A percentile compares a stretch with the other conserved stretches of the same genome.
phyloP scores from a whole-genome alignment of 2,329 filamentous ascomycete species.

The Ophiosphaerella korrae region DNA sequence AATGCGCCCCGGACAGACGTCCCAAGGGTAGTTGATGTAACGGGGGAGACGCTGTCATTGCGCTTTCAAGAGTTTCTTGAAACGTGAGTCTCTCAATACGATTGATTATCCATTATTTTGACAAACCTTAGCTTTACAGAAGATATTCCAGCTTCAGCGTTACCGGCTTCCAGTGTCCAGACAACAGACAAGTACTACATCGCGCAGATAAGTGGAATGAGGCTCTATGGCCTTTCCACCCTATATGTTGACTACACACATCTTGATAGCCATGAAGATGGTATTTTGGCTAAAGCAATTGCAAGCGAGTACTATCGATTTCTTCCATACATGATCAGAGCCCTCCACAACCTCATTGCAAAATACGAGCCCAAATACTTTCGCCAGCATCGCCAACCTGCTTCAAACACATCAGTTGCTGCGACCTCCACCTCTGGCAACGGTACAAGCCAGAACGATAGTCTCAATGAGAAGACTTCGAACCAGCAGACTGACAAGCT shows the following conservation, averaged over 20 bases:
- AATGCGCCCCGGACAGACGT: conserved; percentile 62
- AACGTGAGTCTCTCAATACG: conserved; percentile 56
- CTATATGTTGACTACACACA: conserved; percentile 89
- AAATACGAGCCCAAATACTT: conserved; percentile 96
- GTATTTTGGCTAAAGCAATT: conserved; percentile 82
- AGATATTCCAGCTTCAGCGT: conserved; percentile 67
- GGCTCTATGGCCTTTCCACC: conserved; percentile 75
- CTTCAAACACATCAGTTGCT: conserved; percentile 72
- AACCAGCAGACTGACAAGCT: conserved; percentile 98
- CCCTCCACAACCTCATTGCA: conserved; percentile 88
- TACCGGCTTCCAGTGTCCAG: conserved; percentile 70
- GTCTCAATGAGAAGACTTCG: conserved; percentile 72
- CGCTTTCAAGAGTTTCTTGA: conserved; percentile 83
- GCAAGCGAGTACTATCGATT: conserved; percentile 94
- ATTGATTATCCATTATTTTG: conserved; percentile 5
- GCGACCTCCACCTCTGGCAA: conserved; percentile 65
- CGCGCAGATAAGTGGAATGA: conserved; percentile 80
- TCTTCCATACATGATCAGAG: conserved; percentile 85
- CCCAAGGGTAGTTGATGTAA: conserved; percentile 75
- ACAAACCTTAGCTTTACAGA: conserved; percentile 63
- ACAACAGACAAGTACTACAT: conserved; percentile 84
- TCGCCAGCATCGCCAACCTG: conserved; percentile 85
- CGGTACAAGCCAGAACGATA: conserved; percentile 63
- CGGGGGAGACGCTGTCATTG: conserved; percentile 74
- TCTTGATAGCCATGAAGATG: conserved; percentile 75